phyloP scores from a whole-genome alignment of 2,329 filamentous ascomycete genomes.

The Diaporthe sp. region DNA sequence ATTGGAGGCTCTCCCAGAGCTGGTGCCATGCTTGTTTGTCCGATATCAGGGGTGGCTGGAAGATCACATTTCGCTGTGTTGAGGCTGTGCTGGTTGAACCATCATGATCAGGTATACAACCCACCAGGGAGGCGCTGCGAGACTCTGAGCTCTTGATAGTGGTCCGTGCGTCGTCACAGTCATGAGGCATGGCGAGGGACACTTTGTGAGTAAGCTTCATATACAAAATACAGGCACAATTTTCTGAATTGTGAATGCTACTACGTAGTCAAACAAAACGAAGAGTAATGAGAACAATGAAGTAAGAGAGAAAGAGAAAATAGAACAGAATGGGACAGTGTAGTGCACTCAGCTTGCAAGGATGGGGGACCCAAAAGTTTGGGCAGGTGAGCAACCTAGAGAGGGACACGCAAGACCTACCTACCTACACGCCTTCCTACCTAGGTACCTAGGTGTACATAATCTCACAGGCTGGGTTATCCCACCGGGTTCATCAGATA shows the following conservation, averaged over 20 bases:
- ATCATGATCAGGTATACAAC: background rate
- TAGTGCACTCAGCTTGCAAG: background rate
- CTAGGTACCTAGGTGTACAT: background rate
- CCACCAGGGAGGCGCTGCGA: background rate
- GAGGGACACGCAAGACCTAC: no score
- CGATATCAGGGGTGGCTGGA: background rate
- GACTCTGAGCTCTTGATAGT: background rate
- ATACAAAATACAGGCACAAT: background rate
- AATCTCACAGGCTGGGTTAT: background rate
- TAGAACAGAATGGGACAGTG: no score
- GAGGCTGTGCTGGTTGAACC: background rate
- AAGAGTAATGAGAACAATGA: no score
- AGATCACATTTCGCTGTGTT: slow-evolving; percentile 16
- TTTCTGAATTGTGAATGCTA: no score
- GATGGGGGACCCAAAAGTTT: background rate
- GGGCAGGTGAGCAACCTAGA: background rate
- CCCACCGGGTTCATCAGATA: no score
- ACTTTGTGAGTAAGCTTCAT: background rate
- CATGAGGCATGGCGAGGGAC: background rate
- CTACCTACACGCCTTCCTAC: no score
- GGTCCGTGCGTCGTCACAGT: background rate
- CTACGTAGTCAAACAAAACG: fast-evolving
- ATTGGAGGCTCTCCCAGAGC: slow-evolving; percentile 48
- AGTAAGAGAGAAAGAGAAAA: background rate
- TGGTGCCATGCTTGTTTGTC: slow-evolving; percentile 44